Evolutionary conservation across 1,284 basidiomycete genomes (phyloP).

Genomic region (Boletus semigastroideus): DNA sequence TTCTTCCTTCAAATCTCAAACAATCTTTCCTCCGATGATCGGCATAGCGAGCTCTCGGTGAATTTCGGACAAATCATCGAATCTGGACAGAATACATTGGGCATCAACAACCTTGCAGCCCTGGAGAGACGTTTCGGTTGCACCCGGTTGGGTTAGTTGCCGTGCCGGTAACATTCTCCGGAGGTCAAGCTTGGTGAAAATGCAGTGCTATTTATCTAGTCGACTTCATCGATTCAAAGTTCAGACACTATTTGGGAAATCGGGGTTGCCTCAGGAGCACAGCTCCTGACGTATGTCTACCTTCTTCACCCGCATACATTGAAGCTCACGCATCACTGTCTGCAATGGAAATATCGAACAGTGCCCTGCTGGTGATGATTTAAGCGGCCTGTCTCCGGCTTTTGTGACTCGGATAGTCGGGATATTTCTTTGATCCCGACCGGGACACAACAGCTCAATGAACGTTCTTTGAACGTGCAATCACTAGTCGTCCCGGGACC

Average conservation of each 20-base stretch:
- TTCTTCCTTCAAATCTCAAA: not conserved
- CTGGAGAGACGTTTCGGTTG: not conserved
- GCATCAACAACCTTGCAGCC: not conserved
- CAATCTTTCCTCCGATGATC: not conserved
- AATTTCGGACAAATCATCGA: not conserved
- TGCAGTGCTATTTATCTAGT: conserved; percentile 17
- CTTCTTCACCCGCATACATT: not conserved
- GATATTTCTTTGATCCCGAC: not conserved
- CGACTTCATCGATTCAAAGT: not conserved
- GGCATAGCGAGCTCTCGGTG: not conserved
- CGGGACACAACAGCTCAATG: not conserved
- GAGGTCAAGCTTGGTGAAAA: not conserved
- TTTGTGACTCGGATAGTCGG: too few relatives aligned
- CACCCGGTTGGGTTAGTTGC: conserved; percentile 5
- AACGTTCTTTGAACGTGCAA: not conserved
- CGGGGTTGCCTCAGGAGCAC: not conserved
- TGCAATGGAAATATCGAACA: not conserved
- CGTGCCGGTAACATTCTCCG: conserved; percentile 13
- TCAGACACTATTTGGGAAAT: not conserved
- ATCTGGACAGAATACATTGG: not conserved
- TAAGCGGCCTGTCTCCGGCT: not conserved
- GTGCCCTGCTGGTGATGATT: not conserved
- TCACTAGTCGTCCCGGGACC: not conserved
- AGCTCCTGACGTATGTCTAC: not conserved
- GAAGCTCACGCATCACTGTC: not conserved